Conservation (phyloP, 2,329 filamentous ascomycete genomes). For the Aspergillus flavus region DNA sequence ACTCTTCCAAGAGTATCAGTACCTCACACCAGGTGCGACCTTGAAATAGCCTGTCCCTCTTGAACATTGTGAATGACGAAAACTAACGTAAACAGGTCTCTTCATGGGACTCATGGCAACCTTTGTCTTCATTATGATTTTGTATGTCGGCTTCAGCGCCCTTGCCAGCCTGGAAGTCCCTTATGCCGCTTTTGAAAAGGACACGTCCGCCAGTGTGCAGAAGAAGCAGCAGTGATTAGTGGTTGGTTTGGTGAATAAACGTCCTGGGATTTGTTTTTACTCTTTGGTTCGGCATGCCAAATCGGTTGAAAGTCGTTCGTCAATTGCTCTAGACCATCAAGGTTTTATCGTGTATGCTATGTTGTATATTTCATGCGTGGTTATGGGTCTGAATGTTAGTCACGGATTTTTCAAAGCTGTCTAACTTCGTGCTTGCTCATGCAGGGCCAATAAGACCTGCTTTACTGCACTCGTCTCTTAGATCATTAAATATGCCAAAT, state of each 20-base stretch:
- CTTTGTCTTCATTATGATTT: slow-evolving; percentile 72
- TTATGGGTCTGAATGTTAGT: neutral
- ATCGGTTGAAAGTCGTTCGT: neutral
- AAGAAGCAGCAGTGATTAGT: slow-evolving; percentile 69
- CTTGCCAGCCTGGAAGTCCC: slow-evolving; percentile 82
- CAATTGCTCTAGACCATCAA: slow-evolving; percentile 3
- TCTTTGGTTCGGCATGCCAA: neutral
- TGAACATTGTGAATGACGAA: neutral
- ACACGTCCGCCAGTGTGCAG: slow-evolving; percentile 84
- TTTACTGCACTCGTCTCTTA: neutral
- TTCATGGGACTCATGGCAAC: slow-evolving; percentile 81
- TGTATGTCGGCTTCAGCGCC: slow-evolving; percentile 76
- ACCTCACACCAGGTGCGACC: slow-evolving; percentile 78
- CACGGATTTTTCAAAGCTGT: neutral
- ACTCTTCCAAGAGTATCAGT: slow-evolving; percentile 88
- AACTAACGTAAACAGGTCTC: slow-evolving; percentile 60
- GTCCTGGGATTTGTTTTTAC: slow-evolving; percentile 3
- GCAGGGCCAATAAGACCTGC: neutral
- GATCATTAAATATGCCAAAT: neutral
- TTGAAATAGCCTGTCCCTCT: neutral
- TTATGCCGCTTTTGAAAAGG: slow-evolving; percentile 95
- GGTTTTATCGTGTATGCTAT: slow-evolving; percentile 4
- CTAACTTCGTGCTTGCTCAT: neutral
- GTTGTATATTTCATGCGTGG: neutral
- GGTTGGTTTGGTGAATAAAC: slow-evolving; percentile 1